phyloP scores from a whole-genome alignment of 2,329 filamentous ascomycete species.

The Lecanicillium sp. region DNA sequence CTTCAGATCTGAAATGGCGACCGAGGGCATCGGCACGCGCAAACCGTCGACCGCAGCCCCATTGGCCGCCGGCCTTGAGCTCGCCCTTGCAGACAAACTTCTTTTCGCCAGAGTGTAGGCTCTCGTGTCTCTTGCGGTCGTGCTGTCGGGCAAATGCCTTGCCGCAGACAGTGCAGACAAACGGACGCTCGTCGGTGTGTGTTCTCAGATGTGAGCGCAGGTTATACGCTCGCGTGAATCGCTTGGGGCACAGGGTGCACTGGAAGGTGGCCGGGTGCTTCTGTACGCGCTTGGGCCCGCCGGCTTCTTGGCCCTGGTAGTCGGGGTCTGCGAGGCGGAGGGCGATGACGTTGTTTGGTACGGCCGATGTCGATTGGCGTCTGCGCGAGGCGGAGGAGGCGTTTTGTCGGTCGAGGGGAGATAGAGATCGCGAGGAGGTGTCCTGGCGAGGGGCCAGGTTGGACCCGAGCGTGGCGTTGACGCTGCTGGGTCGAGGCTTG shows the following conservation, averaged over 20 bases:
- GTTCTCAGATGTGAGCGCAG: slow-evolving; percentile 90
- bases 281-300: slow-evolving; percentile 74
- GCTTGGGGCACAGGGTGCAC: slow-evolving; percentile 86
- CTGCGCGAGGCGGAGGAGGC: slow-evolving; percentile 29
- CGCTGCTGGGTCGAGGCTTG: slow-evolving; percentile 33
- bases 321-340: slow-evolving; percentile 85
- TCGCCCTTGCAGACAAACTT: slow-evolving; percentile 96
- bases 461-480: slow-evolving; percentile 36
- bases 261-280: slow-evolving; percentile 98
- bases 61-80: slow-evolving; percentile 73
- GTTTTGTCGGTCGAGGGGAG: slow-evolving; percentile 50
- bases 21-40: slow-evolving; percentile 92
- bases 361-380: slow-evolving; percentile 59
- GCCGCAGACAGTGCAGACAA: slow-evolving; percentile 92
- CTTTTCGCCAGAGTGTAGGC: slow-evolving; percentile 93
- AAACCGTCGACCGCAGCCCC: slow-evolving; percentile 91
- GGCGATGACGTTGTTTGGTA: slow-evolving; percentile 66
- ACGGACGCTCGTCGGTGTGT: slow-evolving; percentile 94
- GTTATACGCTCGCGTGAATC: slow-evolving; percentile 95
- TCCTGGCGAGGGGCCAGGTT: slow-evolving; percentile 40
- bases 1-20: slow-evolving; percentile 91
- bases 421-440: slow-evolving; percentile 47
- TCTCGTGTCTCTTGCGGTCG: slow-evolving; percentile 94
- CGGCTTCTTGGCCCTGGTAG: slow-evolving; percentile 59
- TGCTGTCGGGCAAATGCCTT: slow-evolving; percentile 98